Percentiles rank a stretch among this genome's conserved stretches.
Evolutionary conservation across 768 basidiomycete species (phyloP).

Genomic region (Mycena galericulata): DNA sequence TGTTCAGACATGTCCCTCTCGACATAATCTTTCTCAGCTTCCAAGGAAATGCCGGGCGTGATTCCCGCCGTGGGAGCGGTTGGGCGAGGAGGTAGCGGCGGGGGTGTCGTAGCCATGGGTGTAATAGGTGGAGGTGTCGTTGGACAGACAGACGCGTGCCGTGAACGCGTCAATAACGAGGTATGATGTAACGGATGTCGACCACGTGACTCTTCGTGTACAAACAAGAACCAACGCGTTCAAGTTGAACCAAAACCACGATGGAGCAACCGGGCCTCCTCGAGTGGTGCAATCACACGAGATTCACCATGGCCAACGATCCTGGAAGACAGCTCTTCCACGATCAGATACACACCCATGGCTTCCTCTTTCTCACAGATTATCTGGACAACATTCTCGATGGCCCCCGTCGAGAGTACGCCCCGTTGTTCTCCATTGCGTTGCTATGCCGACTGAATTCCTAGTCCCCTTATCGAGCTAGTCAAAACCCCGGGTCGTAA

Average conservation of each 20-base stretch:
- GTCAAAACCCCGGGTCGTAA: conserved; percentile 88
- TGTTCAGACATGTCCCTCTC: conserved; percentile 59
- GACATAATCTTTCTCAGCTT: background rate
- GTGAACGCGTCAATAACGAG: conserved; percentile 25
- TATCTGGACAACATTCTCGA: conserved; percentile 81
- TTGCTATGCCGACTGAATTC: background rate
- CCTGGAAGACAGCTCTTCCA: conserved; percentile 77
- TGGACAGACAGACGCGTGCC: background rate
- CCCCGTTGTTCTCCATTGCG: background rate
- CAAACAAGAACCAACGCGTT: conserved; percentile 31
- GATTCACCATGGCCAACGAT: conserved; percentile 77
- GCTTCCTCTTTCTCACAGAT: conserved; percentile 83
- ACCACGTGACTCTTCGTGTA: conserved; percentile 21
- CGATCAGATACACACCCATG: conserved; percentile 79
- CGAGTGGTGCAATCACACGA: conserved; percentile 76
- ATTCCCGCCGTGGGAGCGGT: conserved; percentile 1
- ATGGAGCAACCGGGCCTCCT: conserved; percentile 68
- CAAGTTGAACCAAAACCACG: conserved; percentile 28
- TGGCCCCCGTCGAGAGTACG: conserved; percentile 76
- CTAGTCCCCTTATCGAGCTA: conserved; percentile 79
- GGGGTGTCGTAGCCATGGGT: background rate
- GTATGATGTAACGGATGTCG: conserved; percentile 10
- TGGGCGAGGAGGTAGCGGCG: conserved; percentile 11
- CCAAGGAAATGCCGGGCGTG: too few relatives aligned
- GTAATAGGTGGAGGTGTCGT: background rate